phyloP scores from a whole-genome alignment of 495 filamentous ascomycete species.

The Penicillium paxilli region DNA sequence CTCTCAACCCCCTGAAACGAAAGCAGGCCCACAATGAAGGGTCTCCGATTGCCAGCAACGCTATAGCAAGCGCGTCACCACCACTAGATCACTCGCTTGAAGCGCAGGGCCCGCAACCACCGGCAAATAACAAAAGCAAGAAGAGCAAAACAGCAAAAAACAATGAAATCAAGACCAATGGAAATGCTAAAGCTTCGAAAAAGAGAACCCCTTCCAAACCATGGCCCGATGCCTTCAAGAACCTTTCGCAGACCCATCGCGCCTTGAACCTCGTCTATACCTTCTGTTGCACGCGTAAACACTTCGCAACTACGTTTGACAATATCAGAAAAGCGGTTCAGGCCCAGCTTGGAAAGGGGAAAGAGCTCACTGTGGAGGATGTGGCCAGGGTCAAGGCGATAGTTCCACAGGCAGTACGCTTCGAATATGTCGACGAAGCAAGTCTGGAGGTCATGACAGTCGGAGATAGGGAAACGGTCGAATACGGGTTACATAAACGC shows the following conservation, averaged over 20 bases:
- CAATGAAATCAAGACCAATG: slow-evolving; percentile 2
- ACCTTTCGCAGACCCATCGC: slow-evolving; percentile 72
- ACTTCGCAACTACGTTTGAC: slow-evolving; percentile 86
- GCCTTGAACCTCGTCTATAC: slow-evolving; percentile 93
- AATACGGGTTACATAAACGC: slow-evolving; percentile 17
- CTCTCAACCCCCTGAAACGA: slow-evolving; percentile 13
- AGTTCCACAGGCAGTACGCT: slow-evolving; percentile 72
- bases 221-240: slow-evolving; percentile 75
- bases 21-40: slow-evolving; percentile 18
- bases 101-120: neutral
- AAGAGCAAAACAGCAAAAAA: slow-evolving; percentile 6
- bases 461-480: slow-evolving; percentile 49
- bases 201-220: slow-evolving; percentile 42
- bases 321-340: slow-evolving; percentile 85
- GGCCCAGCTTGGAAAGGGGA: slow-evolving; percentile 63
- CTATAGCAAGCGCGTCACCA: slow-evolving; percentile 19
- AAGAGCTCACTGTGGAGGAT: slow-evolving; percentile 69
- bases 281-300: slow-evolving; percentile 90
- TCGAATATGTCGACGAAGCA: slow-evolving; percentile 83
- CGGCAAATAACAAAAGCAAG: slow-evolving; percentile 1
- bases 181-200: slow-evolving; percentile 10
- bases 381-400: slow-evolving; percentile 79
- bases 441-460: slow-evolving; percentile 75
- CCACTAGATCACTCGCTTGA: neutral
- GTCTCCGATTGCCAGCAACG: neutral